A percentile compares a stretch with the other conserved stretches of the same genome.
phyloP scores from a whole-genome alignment of 805 yeast species.

The Priceomyces fermenticarens region DNA sequence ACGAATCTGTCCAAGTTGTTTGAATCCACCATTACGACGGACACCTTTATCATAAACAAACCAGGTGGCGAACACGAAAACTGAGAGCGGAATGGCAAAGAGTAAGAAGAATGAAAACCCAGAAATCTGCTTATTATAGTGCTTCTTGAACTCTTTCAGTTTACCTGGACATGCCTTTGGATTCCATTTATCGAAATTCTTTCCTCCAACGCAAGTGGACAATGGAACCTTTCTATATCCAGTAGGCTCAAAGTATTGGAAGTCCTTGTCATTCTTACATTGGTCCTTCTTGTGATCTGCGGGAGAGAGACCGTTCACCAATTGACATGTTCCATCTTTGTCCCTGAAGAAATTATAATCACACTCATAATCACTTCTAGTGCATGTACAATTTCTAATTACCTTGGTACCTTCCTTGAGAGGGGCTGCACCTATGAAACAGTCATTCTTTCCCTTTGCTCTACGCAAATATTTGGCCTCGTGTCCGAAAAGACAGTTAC shows the following conservation, averaged over 20 bases:
- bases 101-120: constrained; percentile 54
- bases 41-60: constrained; percentile 80
- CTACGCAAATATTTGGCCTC: constrained; percentile 41
- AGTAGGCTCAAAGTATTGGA: constrained; percentile 82
- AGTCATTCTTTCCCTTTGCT: constrained; percentile 48
- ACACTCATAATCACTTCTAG: constrained; percentile 84
- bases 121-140: constrained; percentile 51
- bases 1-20: constrained; percentile 80
- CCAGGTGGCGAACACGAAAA: constrained; percentile 53
- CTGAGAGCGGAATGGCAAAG: constrained; percentile 55
- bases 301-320: constrained; percentile 72
- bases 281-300: constrained; percentile 55
- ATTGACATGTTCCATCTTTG: constrained; percentile 78
- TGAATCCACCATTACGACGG: constrained; percentile 72
- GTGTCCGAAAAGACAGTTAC: constrained; percentile 43
- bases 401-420: constrained; percentile 55
- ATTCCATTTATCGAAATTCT: constrained; percentile 60
- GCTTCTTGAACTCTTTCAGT: constrained; percentile 55
- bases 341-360: constrained; percentile 78
- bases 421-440: constrained; percentile 67
- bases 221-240: constrained; percentile 87
- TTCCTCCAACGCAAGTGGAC: constrained; percentile 84
- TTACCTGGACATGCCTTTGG: constrained; percentile 87
- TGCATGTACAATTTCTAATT: constrained; percentile 72
- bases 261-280: constrained; percentile 54